A percentile compares a stretch with the other conserved stretches of the same genome.
Conservation (phyloP, 345 rosid species). For the Citrus reticulata region DNA sequence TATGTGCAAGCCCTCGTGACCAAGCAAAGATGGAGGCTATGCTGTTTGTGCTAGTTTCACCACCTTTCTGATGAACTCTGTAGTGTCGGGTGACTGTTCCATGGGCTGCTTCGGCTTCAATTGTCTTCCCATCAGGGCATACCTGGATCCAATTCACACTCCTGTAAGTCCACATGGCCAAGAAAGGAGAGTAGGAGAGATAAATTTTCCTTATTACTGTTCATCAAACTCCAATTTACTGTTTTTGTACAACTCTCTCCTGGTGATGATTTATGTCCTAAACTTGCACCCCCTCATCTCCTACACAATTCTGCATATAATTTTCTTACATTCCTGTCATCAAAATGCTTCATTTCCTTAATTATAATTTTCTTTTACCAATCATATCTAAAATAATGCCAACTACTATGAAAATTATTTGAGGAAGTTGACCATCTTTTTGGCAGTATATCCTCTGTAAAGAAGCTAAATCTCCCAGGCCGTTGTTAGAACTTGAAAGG, state of each 20-base stretch:
- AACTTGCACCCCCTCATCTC: not conserved
- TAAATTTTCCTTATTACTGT: not conserved
- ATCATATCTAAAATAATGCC: not conserved
- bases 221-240: not conserved
- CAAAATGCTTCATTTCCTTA: not conserved
- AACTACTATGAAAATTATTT: not conserved
- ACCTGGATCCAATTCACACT: conserved; percentile 46
- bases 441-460: not conserved
- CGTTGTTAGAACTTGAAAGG: not conserved
- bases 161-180: not conserved
- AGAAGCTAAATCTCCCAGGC: not conserved
- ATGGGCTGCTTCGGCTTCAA: conserved; percentile 99
- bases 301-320: not conserved
- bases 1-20: conserved; percentile 97
- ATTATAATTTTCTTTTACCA: not conserved
- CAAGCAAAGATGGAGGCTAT: conserved; percentile 99
- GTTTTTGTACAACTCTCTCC: not conserved
- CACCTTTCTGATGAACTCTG: conserved; percentile 98
- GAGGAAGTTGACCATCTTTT: not conserved
- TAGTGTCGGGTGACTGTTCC: conserved; percentile 97
- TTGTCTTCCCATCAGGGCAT: conserved; percentile 97
- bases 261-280: not conserved
- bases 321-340: not conserved
- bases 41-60: conserved; percentile 99
- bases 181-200: not conserved